Percentiles rank a stretch among this genome's conserved stretches.
Conservation (phyloP, 2,329 filamentous ascomycete species). For the Exophiala lecanii-corni region DNA sequence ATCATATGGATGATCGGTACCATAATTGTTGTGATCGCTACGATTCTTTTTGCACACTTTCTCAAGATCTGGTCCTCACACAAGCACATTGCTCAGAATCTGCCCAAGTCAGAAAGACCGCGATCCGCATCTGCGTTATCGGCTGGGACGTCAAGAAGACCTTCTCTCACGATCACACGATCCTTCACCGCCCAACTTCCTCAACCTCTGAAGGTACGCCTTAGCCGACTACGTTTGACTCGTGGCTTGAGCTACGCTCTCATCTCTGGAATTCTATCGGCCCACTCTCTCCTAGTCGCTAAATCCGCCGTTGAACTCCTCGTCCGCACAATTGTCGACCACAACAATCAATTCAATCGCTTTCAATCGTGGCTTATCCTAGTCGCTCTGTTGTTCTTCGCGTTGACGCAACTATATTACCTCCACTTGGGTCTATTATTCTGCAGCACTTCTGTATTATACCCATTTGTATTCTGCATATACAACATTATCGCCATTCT, state of each 20-base stretch:
- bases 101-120: slow-evolving; percentile 23
- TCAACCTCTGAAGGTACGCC: slow-evolving; percentile 36
- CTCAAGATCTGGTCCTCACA: slow-evolving; percentile 33
- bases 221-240: slow-evolving; percentile 65
- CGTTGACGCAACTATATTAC: slow-evolving; percentile 89
- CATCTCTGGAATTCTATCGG: slow-evolving; percentile 88
- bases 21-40: slow-evolving; percentile 63
- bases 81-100: slow-evolving; percentile 20
- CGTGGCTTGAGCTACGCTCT: slow-evolving; percentile 84
- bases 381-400: slow-evolving; percentile 71
- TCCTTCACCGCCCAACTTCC: slow-evolving; percentile 38
- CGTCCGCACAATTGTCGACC: slow-evolving; percentile 76
- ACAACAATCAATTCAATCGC: slow-evolving; percentile 83
- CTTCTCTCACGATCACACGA: slow-evolving; percentile 30
- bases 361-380: slow-evolving; percentile 96
- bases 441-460: slow-evolving; percentile 90
- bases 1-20: slow-evolving; percentile 86
- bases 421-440: slow-evolving; percentile 90
- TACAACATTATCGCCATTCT: slow-evolving; percentile 99
- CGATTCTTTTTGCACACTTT: slow-evolving; percentile 56
- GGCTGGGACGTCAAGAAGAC: slow-evolving; percentile 1
- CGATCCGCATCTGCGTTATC: slow-evolving; percentile 15
- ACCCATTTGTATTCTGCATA: slow-evolving; percentile 95
- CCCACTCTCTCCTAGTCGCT: slow-evolving; percentile 85
- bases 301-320: slow-evolving; percentile 95